Evolutionary conservation across 2,329 filamentous ascomycete species (phyloP).

Genomic region (Talaromyces pinophilus): DNA sequence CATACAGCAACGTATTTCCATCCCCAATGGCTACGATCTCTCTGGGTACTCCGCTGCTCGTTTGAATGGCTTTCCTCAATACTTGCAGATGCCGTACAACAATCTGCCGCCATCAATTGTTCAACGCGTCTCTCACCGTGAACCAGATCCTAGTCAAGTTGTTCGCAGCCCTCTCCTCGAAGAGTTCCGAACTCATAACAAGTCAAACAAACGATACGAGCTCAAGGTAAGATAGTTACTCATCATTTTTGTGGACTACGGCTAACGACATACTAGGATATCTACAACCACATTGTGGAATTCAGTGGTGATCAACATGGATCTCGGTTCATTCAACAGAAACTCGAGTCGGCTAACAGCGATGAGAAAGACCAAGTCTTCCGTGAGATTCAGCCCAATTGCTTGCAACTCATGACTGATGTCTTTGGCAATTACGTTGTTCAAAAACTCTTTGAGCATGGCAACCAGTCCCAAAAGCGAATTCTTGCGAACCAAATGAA

Average conservation of each 20-base stretch:
- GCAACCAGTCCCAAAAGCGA: conserved; percentile 90
- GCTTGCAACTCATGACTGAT: conserved; percentile 87
- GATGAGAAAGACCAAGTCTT: conserved; percentile 94
- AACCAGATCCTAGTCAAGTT: conserved; percentile 61
- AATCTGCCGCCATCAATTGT: conserved; percentile 37
- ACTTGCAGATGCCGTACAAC: conserved; percentile 40
- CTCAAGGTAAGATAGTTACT: conserved; percentile 60
- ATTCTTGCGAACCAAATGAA: conserved; percentile 83
- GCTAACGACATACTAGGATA: conserved; percentile 58
- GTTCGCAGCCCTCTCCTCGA: conserved; percentile 73
- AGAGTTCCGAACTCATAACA: conserved; percentile 74
- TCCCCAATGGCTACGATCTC: conserved; percentile 38
- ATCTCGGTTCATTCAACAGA: conserved; percentile 92
- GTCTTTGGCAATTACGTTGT: conserved; percentile 98
- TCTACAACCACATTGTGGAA: conserved; percentile 84
- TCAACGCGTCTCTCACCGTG: conserved; percentile 51
- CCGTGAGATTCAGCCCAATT: conserved; percentile 79
- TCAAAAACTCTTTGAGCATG: conserved; percentile 96
- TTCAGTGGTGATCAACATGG: conserved; percentile 96
- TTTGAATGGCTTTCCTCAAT: conserved; percentile 39
- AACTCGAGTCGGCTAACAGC: conserved; percentile 87
- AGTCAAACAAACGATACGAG: conserved; percentile 73
- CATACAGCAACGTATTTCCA: conserved; percentile 35
- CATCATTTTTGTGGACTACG: not conserved
- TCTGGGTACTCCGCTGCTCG: conserved; percentile 34